Evolutionary conservation across 2,329 filamentous ascomycete species (phyloP), one percentile per base, ranked within the genome.

Genomic region (Cladophialophora carrionii): DNA sequence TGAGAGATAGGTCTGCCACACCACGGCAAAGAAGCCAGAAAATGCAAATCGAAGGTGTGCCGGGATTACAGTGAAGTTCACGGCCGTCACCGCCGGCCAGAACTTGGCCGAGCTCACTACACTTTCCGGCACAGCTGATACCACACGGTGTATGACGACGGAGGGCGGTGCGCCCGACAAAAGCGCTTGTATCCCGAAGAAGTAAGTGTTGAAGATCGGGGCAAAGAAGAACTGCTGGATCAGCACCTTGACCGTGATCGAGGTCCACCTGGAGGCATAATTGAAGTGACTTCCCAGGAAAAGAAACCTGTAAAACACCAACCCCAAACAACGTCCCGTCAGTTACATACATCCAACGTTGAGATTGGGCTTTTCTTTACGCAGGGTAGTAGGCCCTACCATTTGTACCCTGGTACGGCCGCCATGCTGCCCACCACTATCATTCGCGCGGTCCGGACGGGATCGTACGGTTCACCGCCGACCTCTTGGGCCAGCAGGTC

Each of bases 1-100:
- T 71, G 88, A 91, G 71, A 97, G 74, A 81, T 96, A 97, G 0
- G 91, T 92, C 83, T 96, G 93, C 93, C 93, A 97, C 0, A 90
- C 90, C 59, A 96, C 89, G 0, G 91, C 91, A 69, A 96, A 84
- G 6, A 89, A 79, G 1, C 90, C 91, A 0, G 89, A 87, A 71
- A 96, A 95, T 12, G 96, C 83, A 71, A 87, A 90, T 57, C 93
- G 83, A 76, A 91, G 94, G 73, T 94, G 87, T 56, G 92, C 81
- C 24, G 88, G 86, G 3, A 97, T 81, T 72, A 91, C 94, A 17
- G 89, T 87, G 73, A 97, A 96, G 76, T 84, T 93, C 74, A 97
- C 88, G 0, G 92, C 92, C 12, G 90, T 96, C 17, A 96, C 89
- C 0, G 87, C 87, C 0, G 93, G 94, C 93, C 93, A 97, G 26